phyloP scores from a whole-genome alignment of 2,329 filamentous ascomycete genomes.

The Cyanodermella asteris region DNA sequence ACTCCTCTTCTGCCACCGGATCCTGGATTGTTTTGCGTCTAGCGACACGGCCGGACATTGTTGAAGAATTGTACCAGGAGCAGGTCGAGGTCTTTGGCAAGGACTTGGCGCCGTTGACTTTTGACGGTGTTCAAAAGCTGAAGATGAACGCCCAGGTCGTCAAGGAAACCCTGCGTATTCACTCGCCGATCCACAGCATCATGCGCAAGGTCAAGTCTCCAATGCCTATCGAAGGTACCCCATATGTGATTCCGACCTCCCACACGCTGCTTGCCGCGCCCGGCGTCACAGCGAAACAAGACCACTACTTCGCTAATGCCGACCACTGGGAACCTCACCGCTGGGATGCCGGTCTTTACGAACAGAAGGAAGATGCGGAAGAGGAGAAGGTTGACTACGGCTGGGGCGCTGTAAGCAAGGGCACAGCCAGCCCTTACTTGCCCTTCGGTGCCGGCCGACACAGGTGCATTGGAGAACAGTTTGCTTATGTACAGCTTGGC shows the following conservation, averaged over 20 bases:
- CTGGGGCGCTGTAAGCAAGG: constrained; percentile 82
- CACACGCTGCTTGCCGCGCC: constrained; percentile 72
- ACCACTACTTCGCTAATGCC: constrained; percentile 61
- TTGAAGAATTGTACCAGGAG: constrained; percentile 66
- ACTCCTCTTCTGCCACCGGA: constrained; percentile 66
- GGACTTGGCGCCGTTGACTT: constrained; percentile 52
- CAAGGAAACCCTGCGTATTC: constrained; percentile 77
- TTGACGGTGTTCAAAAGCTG: constrained; percentile 57
- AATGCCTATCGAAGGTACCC: constrained; percentile 62
- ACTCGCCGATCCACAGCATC: constrained; percentile 88
- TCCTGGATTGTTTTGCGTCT: constrained; percentile 72
- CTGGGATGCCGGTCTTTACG: constrained; percentile 48
- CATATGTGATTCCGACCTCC: constrained; percentile 57
- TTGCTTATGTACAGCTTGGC: constrained; percentile 79
- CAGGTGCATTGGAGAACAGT: constrained; percentile 90
- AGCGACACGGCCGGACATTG: constrained; percentile 54
- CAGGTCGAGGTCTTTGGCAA: constrained; percentile 52
- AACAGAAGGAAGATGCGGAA: constrained; percentile 20
- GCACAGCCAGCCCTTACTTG: constrained; percentile 70
- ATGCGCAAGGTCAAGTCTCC: constrained; percentile 80
- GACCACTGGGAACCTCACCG: constrained; percentile 74
- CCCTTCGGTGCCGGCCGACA: constrained; percentile 87
- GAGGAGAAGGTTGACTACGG: constrained; percentile 76
- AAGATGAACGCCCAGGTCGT: constrained; percentile 66
- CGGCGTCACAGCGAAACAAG: constrained; percentile 53